Conservation (phyloP, 2,329 filamentous ascomycete species). For the Aspergillus eucalypticola region DNA sequence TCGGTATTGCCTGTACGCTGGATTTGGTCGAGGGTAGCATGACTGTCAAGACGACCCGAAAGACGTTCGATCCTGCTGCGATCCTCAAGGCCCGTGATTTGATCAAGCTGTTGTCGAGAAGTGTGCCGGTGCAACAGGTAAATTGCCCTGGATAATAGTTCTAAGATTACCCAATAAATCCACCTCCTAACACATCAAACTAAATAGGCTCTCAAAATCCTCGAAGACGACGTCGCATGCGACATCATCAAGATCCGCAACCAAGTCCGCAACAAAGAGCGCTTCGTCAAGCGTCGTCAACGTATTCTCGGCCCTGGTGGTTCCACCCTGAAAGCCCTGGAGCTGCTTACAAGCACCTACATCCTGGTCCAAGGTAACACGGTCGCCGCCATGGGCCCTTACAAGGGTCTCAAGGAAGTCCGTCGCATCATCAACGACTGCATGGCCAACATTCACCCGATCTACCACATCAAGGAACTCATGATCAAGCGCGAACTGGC, state of each 20-base stretch:
- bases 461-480: conserved; percentile 91
- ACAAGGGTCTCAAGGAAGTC: conserved; percentile 90
- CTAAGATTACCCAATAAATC: not conserved
- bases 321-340: conserved; percentile 88
- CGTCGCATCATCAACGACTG: conserved; percentile 88
- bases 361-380: conserved; percentile 97
- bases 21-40: conserved; percentile 95
- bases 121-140: conserved; percentile 81
- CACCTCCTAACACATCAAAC: not conserved
- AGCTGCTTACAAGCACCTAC: conserved; percentile 87
- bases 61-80: conserved; percentile 86
- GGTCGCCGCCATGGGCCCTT: conserved; percentile 86
- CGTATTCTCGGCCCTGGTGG: conserved; percentile 89
- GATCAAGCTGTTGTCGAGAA: conserved; percentile 87
- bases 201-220: conserved; percentile 74
- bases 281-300: conserved; percentile 92
- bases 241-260: conserved; percentile 96
- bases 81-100: conserved; percentile 93
- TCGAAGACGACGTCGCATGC: conserved; percentile 87
- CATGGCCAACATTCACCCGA: conserved; percentile 90
- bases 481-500: conserved; percentile 93
- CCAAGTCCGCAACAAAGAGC: conserved; percentile 87
- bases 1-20: conserved; percentile 84
- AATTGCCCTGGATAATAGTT: not conserved
- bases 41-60: conserved; percentile 92